Conservation (phyloP, 225 moss, liverwort and hornwort species). For the Thuidium tamariscinum region DNA sequence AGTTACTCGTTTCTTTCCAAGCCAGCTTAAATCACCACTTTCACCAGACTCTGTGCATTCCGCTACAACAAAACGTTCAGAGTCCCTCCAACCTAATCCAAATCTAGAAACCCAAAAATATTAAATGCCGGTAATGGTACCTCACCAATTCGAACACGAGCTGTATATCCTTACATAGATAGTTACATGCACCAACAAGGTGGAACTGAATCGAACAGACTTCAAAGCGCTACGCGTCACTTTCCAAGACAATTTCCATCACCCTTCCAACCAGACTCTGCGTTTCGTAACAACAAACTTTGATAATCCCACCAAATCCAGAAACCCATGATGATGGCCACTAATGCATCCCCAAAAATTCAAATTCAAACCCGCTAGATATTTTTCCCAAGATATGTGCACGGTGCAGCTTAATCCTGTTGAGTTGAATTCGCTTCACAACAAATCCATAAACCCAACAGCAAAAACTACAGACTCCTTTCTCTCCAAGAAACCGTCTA, state of each 20-base stretch:
- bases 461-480: neutral
- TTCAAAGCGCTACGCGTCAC: neutral
- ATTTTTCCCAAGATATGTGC: no score
- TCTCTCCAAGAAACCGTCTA: neutral
- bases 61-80: neutral
- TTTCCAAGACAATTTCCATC: neutral
- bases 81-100: neutral
- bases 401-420: neutral
- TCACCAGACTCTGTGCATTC: no score
- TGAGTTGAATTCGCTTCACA: neutral
- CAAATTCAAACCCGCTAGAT: neutral
- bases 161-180: neutral
- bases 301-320: neutral
- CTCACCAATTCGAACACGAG: neutral
- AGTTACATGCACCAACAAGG: rapidly evolving
- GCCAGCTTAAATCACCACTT: neutral
- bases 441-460: neutral
- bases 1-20: neutral
- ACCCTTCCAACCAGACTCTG: neutral
- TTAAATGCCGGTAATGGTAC: no score
- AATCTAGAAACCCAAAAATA: neutral
- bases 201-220: no score
- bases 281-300: no score
- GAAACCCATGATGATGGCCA: neutral
- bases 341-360: neutral